These are phyloP conservation scores for Chalciporus sphaerocephalus DNA, from an alignment of 768 basidiomycete genomes.

Conservation along the genomic window DNA sequence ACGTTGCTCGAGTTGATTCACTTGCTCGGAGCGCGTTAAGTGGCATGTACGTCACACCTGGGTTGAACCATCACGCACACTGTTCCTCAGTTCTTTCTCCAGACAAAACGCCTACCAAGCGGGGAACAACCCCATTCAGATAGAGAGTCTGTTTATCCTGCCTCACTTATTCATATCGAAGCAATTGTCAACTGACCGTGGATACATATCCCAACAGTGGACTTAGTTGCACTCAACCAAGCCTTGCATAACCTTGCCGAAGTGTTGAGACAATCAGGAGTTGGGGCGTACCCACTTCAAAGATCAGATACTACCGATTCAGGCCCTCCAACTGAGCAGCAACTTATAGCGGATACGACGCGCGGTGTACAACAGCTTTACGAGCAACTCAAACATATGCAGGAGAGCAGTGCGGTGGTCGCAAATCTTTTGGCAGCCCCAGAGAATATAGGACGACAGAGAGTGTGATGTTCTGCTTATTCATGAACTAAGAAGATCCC, in stretches of 20 bases:
- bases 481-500: too few species aligned
- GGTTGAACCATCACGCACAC: not conserved
- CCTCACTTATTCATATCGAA: not conserved
- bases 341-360: conserved; percentile 41
- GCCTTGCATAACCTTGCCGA: conserved; percentile 44
- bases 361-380: conserved; percentile 44
- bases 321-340: conserved; percentile 40
- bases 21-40: conserved; percentile 46
- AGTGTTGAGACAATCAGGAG: conserved; percentile 52
- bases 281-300: conserved; percentile 59
- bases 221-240: conserved; percentile 50
- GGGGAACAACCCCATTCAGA: conserved; percentile 50
- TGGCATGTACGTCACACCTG: conserved; percentile 45
- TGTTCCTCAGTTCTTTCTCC: not conserved
- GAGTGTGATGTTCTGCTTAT: not conserved
- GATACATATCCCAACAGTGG: conserved; percentile 34
- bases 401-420: conserved; percentile 55
- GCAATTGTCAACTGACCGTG: not conserved
- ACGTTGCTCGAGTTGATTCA: conserved; percentile 45
- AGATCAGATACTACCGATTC: conserved; percentile 18
- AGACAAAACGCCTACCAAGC: conserved; percentile 62
- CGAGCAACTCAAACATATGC: conserved; percentile 48
- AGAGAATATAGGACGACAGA: conserved; percentile 20
- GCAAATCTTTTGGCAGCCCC: conserved; percentile 38
- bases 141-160: conserved; percentile 42